A percentile compares a stretch with the other conserved stretches of the same genome.
phyloP scores from a whole-genome alignment of 2,329 filamentous ascomycete genomes.

The Arthroderma sp. region DNA sequence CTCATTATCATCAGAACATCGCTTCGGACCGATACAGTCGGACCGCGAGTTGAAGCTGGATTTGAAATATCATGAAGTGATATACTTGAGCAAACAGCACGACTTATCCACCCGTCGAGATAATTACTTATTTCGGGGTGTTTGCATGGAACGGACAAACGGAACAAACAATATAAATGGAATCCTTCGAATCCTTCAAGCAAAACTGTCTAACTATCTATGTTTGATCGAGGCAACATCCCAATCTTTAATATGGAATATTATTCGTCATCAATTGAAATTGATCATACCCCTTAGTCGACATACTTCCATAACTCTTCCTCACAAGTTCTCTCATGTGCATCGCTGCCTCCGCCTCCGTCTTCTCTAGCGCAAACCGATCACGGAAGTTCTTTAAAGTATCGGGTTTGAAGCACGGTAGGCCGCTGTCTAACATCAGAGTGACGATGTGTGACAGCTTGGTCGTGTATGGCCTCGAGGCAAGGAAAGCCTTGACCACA shows the following conservation, averaged over 20 bases:
- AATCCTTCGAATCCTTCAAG: no score
- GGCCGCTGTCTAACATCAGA: slow-evolving; percentile 87
- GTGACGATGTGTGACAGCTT: slow-evolving; percentile 82
- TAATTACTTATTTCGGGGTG: no score
- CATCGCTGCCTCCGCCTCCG: slow-evolving; percentile 82
- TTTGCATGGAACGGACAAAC: neutral
- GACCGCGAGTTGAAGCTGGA: no score
- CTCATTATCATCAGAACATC: no score
- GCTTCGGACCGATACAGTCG: no score
- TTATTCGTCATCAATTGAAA: slow-evolving; percentile 96
- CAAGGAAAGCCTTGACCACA: slow-evolving; percentile 88
- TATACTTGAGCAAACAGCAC: no score
- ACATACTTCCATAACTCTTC: slow-evolving; percentile 82
- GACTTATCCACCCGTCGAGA: no score
- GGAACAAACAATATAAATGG: neutral
- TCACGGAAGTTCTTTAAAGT: slow-evolving; percentile 86
- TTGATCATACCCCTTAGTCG: slow-evolving; percentile 90
- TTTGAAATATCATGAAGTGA: no score
- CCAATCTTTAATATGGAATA: slow-evolving; percentile 61
- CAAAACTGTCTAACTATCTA: no score
- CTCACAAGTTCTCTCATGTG: slow-evolving; percentile 82
- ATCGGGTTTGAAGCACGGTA: slow-evolving; percentile 97
- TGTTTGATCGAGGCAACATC: neutral
- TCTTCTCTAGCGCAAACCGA: slow-evolving; percentile 83
- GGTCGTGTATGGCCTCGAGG: slow-evolving; percentile 69